A percentile compares a stretch with the other conserved stretches of the same genome.
phyloP scores from a whole-genome alignment of 2,329 filamentous ascomycete genomes.

The Colletotrichum phormii region DNA sequence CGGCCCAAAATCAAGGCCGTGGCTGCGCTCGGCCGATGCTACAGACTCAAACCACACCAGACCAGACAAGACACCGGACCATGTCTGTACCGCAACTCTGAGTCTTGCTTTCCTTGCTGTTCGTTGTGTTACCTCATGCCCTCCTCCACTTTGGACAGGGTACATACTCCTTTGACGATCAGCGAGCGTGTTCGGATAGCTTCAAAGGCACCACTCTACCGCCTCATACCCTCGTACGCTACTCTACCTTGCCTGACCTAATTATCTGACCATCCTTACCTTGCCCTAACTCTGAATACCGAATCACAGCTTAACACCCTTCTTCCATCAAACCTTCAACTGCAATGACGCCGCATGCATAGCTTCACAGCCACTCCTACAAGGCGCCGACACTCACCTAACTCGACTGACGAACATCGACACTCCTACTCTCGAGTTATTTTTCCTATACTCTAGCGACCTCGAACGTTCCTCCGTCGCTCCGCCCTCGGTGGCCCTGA shows the following conservation, averaged over 20 bases:
- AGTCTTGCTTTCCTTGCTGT: not conserved
- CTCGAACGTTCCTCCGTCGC: not conserved
- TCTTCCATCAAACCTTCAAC: not conserved
- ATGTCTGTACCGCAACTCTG: conserved; percentile 21
- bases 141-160: not conserved
- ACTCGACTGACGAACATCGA: not conserved
- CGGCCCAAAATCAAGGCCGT: not conserved
- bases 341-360: not conserved
- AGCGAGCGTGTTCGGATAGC: not conserved
- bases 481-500: not conserved
- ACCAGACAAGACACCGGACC: not conserved
- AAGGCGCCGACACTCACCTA: not conserved
- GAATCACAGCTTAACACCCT: not conserved
- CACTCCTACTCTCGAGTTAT: not conserved
- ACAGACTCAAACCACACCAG: conserved; percentile 7
- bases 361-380: not conserved
- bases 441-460: not conserved
- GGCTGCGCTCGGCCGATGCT: conserved; percentile 25
- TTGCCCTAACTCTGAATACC: not conserved
- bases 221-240: not conserved
- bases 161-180: too few species aligned
- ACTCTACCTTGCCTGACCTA: not conserved
- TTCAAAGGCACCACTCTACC: not conserved
- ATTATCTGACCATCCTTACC: not conserved
- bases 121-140: not conserved